phyloP scores from a whole-genome alignment of 345 rosid species.

The Mercurialis annua region DNA sequence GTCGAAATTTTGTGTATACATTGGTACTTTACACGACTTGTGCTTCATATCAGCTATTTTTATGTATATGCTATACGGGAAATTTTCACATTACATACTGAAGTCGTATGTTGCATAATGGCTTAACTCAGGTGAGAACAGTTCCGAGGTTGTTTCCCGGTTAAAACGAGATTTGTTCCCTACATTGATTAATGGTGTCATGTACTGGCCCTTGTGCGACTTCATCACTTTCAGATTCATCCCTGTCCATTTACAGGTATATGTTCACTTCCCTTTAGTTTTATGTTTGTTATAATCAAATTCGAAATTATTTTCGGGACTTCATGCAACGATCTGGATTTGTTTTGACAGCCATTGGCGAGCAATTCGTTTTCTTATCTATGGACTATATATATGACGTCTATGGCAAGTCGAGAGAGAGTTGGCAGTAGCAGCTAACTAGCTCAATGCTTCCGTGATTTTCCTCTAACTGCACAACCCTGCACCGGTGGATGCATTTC shows the following conservation, averaged over 20 bases:
- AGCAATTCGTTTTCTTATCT: slow-evolving; percentile 87
- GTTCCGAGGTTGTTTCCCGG: slow-evolving; percentile 55
- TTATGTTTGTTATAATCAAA: not conserved
- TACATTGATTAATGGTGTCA: slow-evolving; percentile 57
- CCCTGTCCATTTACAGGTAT: slow-evolving; percentile 88
- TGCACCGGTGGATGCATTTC: not conserved
- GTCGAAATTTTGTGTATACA: not conserved
- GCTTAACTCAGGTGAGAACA: slow-evolving; percentile 56
- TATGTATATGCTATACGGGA: not conserved
- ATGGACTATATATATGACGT: slow-evolving; percentile 89
- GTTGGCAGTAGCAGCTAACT: slow-evolving; percentile 29
- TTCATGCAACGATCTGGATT: not conserved
- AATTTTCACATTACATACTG: not conserved
- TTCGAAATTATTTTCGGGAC: not conserved
- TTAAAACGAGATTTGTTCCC: slow-evolving; percentile 75
- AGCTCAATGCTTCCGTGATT: not conserved
- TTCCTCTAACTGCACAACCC: not conserved
- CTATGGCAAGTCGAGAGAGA: slow-evolving; percentile 72
- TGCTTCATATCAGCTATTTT: too few species aligned
- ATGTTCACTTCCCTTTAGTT: not conserved
- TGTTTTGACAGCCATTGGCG: slow-evolving; percentile 67
- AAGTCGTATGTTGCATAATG: slow-evolving; percentile 17
- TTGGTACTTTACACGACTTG: not conserved
- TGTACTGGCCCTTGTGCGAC: slow-evolving; percentile 94
- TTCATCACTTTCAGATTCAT: slow-evolving; percentile 75